Base-by-base conservation (phyloP, 495 filamentous ascomycete species). In the Aspergillus panamensis region DNA sequence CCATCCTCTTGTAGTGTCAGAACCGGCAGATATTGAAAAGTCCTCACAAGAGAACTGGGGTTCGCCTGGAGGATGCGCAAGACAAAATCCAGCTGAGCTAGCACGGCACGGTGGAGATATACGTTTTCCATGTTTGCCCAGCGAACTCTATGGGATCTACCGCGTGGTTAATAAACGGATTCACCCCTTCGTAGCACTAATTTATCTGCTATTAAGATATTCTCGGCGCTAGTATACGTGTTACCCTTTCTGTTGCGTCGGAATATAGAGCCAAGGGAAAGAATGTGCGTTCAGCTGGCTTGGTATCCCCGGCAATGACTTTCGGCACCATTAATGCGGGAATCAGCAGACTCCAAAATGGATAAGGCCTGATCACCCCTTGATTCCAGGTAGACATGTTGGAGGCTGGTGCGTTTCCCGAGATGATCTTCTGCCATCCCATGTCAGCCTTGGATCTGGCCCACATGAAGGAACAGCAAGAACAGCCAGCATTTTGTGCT, bases 341-440 rank as follows among this genome's bases (percentile, higher is more conserved):
- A 13, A 47, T 55, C 8, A 40, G 42, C 2, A 25, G 31, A 1
- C 20, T 10, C n/a, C 42, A 55, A 8, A 55, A 32, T 13, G 31
- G 31, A 13, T 29, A 39, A 5, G 16, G 14, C 1, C 4, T 55
- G 3, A 17, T 17, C 7, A 40, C 16, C 21, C 30, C 47, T 13
- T 25, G 52, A 17, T 47, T 55, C 25, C 35, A 45, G 1, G 25
- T 55, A 6, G 52, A 40, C 20, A 30, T 30, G n/a, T 21, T 30
- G 8, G 52, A 55, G 16, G 52, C 52, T 0, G 52, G 52, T 14
- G 40, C 47, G 1, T 55, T 45, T n/a, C 52, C 52, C 14, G 47
- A 32, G 1, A 52, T 52, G 49, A 52, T 54, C 39, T 54, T 45
- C 21, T 45, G 19, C 29, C 31, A n/a, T n/a, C n/a, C n/a, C n/a